A percentile compares a stretch with the other conserved stretches of the same genome.
Conservation (phyloP, 345 rosid species). For the Rhodamnia rubescens region DNA sequence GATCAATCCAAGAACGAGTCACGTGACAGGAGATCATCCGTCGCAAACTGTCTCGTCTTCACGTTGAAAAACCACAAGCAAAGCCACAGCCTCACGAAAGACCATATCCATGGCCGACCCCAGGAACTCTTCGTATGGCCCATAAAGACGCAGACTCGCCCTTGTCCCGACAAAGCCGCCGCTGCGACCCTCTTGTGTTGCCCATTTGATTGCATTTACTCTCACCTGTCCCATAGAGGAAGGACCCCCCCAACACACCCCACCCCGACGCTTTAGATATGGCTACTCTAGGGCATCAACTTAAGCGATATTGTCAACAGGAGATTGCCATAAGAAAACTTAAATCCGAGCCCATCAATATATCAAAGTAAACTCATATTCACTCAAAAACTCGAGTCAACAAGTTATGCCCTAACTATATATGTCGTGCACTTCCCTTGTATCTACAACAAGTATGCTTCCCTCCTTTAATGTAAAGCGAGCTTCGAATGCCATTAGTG, state of each 20-base stretch:
- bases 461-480: neutral
- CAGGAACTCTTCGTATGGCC: neutral
- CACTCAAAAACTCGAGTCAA: too few species aligned
- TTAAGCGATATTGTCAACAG: neutral
- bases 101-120: neutral
- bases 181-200: neutral
- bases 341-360: too few species aligned
- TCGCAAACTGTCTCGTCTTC: neutral
- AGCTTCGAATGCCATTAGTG: neutral
- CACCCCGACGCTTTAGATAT: neutral
- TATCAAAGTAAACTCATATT: neutral
- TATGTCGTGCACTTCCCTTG: neutral
- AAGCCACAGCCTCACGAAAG: neutral
- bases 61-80: neutral
- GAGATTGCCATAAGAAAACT: neutral
- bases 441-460: neutral
- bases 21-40: neutral
- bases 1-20: neutral
- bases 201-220: neutral
- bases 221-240: neutral
- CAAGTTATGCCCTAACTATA: too few species aligned
- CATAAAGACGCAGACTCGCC: neutral
- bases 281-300: neutral
- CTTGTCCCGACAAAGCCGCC: neutral
- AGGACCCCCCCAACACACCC: neutral